Percentiles rank a stretch among this genome's conserved stretches.
Evolutionary conservation across 2,329 filamentous ascomycete species (phyloP).

Genomic region (Talaromyces sp.): DNA sequence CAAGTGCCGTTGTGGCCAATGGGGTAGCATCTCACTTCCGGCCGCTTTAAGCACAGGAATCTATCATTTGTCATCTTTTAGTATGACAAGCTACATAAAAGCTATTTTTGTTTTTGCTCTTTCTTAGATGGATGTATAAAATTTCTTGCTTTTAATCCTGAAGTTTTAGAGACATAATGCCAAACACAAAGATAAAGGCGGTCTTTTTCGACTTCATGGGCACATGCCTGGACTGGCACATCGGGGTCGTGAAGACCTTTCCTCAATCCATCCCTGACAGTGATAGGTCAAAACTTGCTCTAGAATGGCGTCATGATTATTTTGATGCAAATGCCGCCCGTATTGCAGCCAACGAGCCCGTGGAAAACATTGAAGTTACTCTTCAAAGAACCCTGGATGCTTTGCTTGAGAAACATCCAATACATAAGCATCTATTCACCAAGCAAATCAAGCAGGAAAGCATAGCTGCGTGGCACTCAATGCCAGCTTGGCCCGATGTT

Average conservation of each 20-base stretch:
- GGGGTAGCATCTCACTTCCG: background rate
- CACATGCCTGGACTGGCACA: conserved; percentile 53
- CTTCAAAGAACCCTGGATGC: conserved; percentile 37
- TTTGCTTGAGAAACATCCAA: conserved; percentile 25
- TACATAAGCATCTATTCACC: conserved; percentile 14
- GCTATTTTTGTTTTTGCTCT: background rate
- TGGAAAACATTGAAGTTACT: conserved; percentile 42
- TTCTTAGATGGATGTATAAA: background rate
- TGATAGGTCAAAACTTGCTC: conserved; percentile 21
- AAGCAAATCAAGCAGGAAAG: conserved; percentile 15
- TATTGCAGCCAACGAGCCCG: background rate
- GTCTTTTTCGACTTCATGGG: conserved; percentile 56
- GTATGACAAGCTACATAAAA: background rate
- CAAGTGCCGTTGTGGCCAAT: background rate
- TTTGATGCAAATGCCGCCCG: conserved; percentile 8
- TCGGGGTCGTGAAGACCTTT: conserved; percentile 29
- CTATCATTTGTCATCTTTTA: background rate
- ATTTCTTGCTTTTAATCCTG: background rate
- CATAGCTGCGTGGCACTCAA: conserved; percentile 43
- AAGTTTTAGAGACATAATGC: background rate
- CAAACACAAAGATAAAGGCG: conserved; percentile 34
- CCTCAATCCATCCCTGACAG: conserved; percentile 27
- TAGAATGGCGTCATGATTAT: conserved; percentile 10
- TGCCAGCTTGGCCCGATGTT: conserved; percentile 50
- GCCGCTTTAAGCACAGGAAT: background rate